phyloP scores from a whole-genome alignment of 2,329 filamentous ascomycete species.

The Didymella arachidicola region DNA sequence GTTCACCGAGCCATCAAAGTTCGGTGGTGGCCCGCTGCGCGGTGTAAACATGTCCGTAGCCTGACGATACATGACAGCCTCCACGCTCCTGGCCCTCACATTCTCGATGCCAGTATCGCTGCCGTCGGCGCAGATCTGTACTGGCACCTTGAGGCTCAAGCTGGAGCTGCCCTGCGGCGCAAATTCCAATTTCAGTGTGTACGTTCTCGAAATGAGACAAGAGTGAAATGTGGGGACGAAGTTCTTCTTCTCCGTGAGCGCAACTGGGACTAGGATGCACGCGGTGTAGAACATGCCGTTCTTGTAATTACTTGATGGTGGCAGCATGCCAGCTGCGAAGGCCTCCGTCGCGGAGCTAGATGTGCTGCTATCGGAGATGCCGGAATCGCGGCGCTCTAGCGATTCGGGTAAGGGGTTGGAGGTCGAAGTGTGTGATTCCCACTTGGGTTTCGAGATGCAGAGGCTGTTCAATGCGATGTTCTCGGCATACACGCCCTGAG shows the following conservation, averaged over 20 bases:
- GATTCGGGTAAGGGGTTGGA: slow-evolving; percentile 40
- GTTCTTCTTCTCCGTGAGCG: slow-evolving; percentile 65
- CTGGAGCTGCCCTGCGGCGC: slow-evolving; percentile 53
- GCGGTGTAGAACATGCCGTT: slow-evolving; percentile 65
- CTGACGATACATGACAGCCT: slow-evolving; percentile 34
- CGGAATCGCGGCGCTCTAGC: slow-evolving; percentile 53
- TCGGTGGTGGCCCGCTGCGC: slow-evolving; percentile 46
- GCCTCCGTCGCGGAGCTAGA: slow-evolving; percentile 23
- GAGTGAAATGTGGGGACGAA: slow-evolving; percentile 75
- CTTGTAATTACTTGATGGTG: slow-evolving; percentile 53
- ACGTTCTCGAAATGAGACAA: slow-evolving; percentile 70
- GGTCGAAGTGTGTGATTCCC: slow-evolving; percentile 58
- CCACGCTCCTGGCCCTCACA: slow-evolving; percentile 41
- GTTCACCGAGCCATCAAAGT: slow-evolving; percentile 13
- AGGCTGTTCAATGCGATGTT: slow-evolving; percentile 62
- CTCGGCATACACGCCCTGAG: slow-evolving; percentile 62
- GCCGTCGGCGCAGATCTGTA: slow-evolving; percentile 55
- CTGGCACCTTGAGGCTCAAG: slow-evolving; percentile 54
- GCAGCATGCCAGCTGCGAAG: slow-evolving; percentile 43
- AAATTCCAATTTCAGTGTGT: slow-evolving; percentile 67
- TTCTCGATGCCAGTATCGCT: slow-evolving; percentile 47
- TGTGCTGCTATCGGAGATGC: slow-evolving; percentile 47
- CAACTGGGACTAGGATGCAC: slow-evolving; percentile 68
- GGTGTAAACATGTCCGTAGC: slow-evolving; percentile 48
- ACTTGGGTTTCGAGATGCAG: slow-evolving; percentile 65